Percentiles rank a stretch among this genome's conserved stretches.
These are phyloP conservation scores for Gnomoniopsis smithogilvyi DNA, from an alignment of 2,329 filamentous ascomycete species.

Conservation along the genomic window DNA sequence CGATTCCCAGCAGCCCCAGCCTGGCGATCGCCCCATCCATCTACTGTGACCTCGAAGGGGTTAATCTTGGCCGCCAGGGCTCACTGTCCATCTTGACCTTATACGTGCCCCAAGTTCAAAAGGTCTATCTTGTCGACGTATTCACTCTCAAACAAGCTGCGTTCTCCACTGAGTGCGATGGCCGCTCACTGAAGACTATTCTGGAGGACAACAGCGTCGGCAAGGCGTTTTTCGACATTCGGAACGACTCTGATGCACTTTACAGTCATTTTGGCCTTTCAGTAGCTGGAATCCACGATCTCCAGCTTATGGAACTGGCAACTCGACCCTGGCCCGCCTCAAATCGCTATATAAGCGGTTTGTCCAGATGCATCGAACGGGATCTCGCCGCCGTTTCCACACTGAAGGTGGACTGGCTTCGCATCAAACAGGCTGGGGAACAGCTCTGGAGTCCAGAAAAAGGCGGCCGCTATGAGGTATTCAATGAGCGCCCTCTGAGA, in stretches of 20 bases:
- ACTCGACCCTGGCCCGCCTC: slow-evolving; percentile 14
- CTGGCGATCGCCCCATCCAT: too few relatives aligned
- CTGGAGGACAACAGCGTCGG: slow-evolving; percentile 39
- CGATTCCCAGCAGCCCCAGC: too few relatives aligned
- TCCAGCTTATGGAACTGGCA: slow-evolving; percentile 56
- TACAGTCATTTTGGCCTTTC: slow-evolving; percentile 40
- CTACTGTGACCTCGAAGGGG: background rate
- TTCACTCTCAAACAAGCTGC: slow-evolving; percentile 30
- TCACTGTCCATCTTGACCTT: slow-evolving; percentile 17
- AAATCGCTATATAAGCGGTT: slow-evolving; percentile 22
- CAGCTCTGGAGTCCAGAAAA: too few relatives aligned
- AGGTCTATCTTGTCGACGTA: slow-evolving; percentile 43
- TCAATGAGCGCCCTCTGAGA: too few relatives aligned
- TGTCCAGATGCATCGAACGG: slow-evolving; percentile 29
- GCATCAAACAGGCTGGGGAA: too few relatives aligned
- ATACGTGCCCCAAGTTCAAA: slow-evolving; percentile 8
- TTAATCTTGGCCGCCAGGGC: slow-evolving; percentile 11
- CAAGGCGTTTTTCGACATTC: slow-evolving; percentile 58
- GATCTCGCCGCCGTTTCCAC: too few relatives aligned
- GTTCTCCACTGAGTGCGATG: slow-evolving; percentile 23
- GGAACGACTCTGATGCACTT: slow-evolving; percentile 55
- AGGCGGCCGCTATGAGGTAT: too few relatives aligned
- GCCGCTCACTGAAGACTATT: slow-evolving; percentile 32
- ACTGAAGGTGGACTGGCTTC: too few relatives aligned
- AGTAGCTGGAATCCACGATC: slow-evolving; percentile 43